Conservation (phyloP, 177 flowering plant species). For the Tripterygium wilfordii region DNA sequence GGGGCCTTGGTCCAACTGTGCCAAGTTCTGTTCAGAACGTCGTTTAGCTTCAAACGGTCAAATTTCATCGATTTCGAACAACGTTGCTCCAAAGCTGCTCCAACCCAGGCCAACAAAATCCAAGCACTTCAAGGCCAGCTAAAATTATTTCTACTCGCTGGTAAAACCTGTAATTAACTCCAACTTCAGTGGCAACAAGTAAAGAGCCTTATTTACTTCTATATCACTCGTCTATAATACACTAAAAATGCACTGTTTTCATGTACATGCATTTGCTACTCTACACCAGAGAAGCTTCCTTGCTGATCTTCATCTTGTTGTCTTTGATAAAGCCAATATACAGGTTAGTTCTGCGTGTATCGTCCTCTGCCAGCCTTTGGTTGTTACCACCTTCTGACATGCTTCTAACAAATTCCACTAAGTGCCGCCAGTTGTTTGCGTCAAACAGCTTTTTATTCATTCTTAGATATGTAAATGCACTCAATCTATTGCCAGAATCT, state of each 20-base stretch:
- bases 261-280: not conserved
- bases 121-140: no score
- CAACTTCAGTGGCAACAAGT: no score
- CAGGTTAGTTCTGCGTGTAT: constrained; percentile 46
- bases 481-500: constrained; percentile 57
- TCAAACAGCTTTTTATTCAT: constrained; percentile 79
- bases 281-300: constrained; percentile 40
- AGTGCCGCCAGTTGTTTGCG: constrained; percentile 64
- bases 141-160: no score
- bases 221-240: constrained; percentile 5
- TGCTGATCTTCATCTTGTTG: constrained; percentile 12
- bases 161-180: no score
- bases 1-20: no score
- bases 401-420: constrained; percentile 65
- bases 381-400: constrained; percentile 69
- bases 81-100: no score
- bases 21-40: no score
- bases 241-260: not conserved
- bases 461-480: constrained; percentile 75
- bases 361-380: constrained; percentile 37
- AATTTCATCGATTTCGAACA: no score
- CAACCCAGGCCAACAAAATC: no score
- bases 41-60: no score
- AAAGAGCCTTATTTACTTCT: no score
- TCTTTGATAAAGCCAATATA: constrained; percentile 46